Evolutionary conservation across 2,329 filamentous ascomycete species (phyloP), one percentile per base, ranked within the genome.

Genomic region (Alternaria arborescens): DNA sequence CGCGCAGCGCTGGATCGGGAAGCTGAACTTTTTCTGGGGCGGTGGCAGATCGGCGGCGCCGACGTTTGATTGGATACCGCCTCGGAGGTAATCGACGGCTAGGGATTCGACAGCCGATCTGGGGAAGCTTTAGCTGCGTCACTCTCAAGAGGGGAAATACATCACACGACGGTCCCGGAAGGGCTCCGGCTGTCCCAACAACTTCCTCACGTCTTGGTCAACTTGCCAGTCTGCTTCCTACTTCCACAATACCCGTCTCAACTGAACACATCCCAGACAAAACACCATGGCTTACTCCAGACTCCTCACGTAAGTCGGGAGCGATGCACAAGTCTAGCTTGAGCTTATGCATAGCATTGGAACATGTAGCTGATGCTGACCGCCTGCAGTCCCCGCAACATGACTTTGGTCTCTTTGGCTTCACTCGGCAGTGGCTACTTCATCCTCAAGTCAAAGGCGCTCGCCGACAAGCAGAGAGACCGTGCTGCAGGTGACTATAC

Each of bases 401-500:
- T 78, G 58, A 60, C 72, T 7, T 51, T 77, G 42, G 55, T 78
- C 42, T 74, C 75, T 30, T 43, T 75, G 10, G 28, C 74, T 18
- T 72, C 76, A 7, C 64, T 79, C 16, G 71, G 73, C 22, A 71
- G 74, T 46, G 72, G 74, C 7, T 78, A 75, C 54, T 56, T 77
- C 46, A 65, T 75, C 34, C 28, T 78, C 24, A 79, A 75, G 55
- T 73, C 75, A 22, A 71, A 64, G 42, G 58, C 70, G 3, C 40
- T 77, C 18, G 67, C 71, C 8, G 64, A 64, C n/a, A 75, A 73
- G 58, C 70, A 72, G 59, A 65, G 69, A 36, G 69, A 76, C 41
- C 69, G 67, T 40, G 60, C 62, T 11, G 64, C 52, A 20, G 75
- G 77, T 16, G 76, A 79, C 55, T 79, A 77, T 52, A 75, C 71